phyloP scores from a whole-genome alignment of 164 flowering plant species.

The Berberis thunbergii region DNA sequence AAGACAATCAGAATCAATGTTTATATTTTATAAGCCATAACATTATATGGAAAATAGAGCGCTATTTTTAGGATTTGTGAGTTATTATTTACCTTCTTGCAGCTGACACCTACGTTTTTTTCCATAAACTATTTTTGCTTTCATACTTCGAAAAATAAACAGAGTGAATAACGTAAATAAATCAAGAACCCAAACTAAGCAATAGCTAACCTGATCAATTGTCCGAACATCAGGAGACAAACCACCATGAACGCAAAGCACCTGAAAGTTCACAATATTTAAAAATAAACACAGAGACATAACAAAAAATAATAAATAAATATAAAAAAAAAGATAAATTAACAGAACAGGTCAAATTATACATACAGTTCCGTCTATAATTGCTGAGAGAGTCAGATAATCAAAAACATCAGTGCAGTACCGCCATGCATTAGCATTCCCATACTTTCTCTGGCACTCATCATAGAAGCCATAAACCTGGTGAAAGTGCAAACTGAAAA shows the following conservation, averaged over 20 bases:
- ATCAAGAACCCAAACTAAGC: background rate
- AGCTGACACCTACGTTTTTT: too few species aligned
- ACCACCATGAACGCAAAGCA: slow-evolving; percentile 98
- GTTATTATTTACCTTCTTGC: too few species aligned
- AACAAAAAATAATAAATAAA: background rate
- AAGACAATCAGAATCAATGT: too few species aligned
- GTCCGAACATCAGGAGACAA: slow-evolving; percentile 97
- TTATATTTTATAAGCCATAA: too few species aligned
- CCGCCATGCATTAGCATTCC: slow-evolving; percentile 99
- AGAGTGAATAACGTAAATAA: background rate
- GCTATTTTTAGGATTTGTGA: too few species aligned
- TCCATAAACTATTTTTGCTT: too few species aligned
- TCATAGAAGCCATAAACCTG: slow-evolving; percentile 99
- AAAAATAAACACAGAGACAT: background rate
- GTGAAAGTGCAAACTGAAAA: slow-evolving; percentile 2
- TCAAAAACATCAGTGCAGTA: slow-evolving; percentile 99
- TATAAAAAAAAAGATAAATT: background rate
- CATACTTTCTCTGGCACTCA: slow-evolving; percentile 98
- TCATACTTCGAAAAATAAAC: background rate
- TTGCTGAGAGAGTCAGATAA: slow-evolving; percentile 89
- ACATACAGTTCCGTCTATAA: slow-evolving; percentile 91
- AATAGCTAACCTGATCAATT: slow-evolving; percentile 71
- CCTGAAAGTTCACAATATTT: slow-evolving; percentile 33
- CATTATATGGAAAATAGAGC: too few species aligned
- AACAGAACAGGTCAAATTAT: slow-evolving; percentile 5